Evolutionary conservation across 768 basidiomycete genomes (phyloP), one percentile per base, ranked within the genome.

Genomic region (Trametes meyenii): DNA sequence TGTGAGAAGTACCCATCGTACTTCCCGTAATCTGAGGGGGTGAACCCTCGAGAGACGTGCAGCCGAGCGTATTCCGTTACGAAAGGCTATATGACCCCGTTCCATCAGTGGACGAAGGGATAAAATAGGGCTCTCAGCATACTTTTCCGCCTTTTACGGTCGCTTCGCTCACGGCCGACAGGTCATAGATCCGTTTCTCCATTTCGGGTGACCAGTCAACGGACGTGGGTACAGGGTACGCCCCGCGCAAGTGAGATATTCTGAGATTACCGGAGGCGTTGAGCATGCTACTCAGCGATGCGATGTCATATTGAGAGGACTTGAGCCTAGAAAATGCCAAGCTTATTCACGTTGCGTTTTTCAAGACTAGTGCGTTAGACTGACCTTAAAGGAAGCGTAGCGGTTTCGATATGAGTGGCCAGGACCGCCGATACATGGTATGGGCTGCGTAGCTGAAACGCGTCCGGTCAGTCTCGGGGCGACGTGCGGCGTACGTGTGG

Each of bases 11-110:
- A 80, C 14, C 70, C 71, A 21, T 80, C 70, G 65, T 82, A 85
- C 2, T 69, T 66, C 16, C 62, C 62, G 19, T 77, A 66, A 17
- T 74, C 73, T 5, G 70, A 58, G 24, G 73, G 64, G 8, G 81
- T 75, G 66, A 90, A 79, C 2, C 89, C 89, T 64, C 90, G 79
- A 3, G 83, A 81, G 48, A 90, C 82, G 56, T 86, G 82, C 38
- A 80, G 66, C 39, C 81, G 77, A 43, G 81, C 71, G 66, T 78
- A 84, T 16, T 54, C 35, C 58, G 66, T 39, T 58, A 52, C n/a
- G 26, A 44, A 60, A 52, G 50, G 33, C 23, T 26, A 26, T 26
- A 43, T 21, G 8, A 2, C 36, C 26, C 60, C 63, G 52, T 44
- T 52, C 45, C n/a, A 14, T 21, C 36, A 21, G 12, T 43, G 29